A percentile compares a stretch with the other conserved stretches of the same genome.
These are phyloP conservation scores for Sugiyamaella floridensis DNA, from an alignment of 805 yeast species.

Conservation along the genomic window DNA sequence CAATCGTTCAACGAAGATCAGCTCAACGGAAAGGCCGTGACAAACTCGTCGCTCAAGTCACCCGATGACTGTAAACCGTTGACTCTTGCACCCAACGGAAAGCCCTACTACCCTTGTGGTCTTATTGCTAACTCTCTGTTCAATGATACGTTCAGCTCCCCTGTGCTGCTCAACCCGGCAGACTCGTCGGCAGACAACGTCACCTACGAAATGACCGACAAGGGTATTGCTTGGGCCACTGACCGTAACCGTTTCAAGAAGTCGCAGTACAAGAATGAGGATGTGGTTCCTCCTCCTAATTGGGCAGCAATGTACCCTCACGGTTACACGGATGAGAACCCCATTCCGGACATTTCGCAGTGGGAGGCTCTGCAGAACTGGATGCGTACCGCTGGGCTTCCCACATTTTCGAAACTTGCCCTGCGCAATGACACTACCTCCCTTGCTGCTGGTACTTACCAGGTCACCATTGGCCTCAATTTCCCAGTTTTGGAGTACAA, in stretches of 20 bases:
- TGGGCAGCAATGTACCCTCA: conserved; percentile 77
- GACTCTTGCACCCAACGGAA: conserved; percentile 44
- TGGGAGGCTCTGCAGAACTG: conserved; percentile 91
- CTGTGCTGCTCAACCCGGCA: conserved; percentile 32
- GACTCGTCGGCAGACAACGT: conserved; percentile 27
- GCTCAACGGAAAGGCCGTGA: conserved; percentile 66
- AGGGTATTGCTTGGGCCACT: conserved; percentile 77
- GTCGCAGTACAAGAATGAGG: conserved; percentile 57
- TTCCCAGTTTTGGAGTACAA: conserved; percentile 80
- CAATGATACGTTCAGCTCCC: conserved; percentile 73
- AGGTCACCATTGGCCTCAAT: conserved; percentile 59
- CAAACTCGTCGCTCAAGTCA: conserved; percentile 41
- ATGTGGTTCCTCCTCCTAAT: conserved; percentile 90
- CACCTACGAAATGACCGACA: conserved; percentile 39
- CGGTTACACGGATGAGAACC: conserved; percentile 77
- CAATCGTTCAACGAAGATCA: conserved; percentile 76
- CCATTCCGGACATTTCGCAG: conserved; percentile 59
- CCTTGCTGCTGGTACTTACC: conserved; percentile 61
- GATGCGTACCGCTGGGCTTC: conserved; percentile 97
- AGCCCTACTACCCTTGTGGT: conserved; percentile 87
- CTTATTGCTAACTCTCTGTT: conserved; percentile 86
- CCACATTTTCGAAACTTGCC: conserved; percentile 79
- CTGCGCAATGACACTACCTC: conserved; percentile 57
- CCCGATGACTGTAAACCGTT: conserved; percentile 57
- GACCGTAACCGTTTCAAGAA: conserved; percentile 68